phyloP scores from a whole-genome alignment of 768 basidiomycete genomes.

The Suillus subalutaceus region DNA sequence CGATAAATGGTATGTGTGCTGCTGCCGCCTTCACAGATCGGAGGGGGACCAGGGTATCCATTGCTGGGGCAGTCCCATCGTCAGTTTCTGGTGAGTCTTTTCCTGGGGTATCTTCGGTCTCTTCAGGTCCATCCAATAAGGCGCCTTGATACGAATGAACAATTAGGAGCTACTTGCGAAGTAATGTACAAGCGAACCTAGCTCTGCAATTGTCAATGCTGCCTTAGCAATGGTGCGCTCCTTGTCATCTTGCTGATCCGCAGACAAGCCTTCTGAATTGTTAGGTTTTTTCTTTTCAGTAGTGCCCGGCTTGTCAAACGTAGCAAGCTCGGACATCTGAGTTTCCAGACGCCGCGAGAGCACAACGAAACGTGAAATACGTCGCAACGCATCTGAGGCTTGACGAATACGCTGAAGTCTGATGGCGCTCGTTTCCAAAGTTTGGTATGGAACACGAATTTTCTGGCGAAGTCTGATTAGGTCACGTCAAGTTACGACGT shows the following conservation, averaged over 20 bases:
- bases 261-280: slow-evolving; percentile 7
- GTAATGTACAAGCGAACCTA: slow-evolving; percentile 51
- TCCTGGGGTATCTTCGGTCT: slow-evolving; percentile 3
- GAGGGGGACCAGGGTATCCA: slow-evolving; percentile 51
- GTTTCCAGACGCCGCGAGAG: slow-evolving; percentile 80
- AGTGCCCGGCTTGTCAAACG: slow-evolving; percentile 9
- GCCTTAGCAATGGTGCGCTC: slow-evolving; percentile 92
- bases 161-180: background rate
- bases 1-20: slow-evolving; percentile 70
- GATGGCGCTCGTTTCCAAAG: slow-evolving; percentile 68
- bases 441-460: slow-evolving; percentile 82
- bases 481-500: slow-evolving; percentile 8
- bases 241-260: slow-evolving; percentile 70
- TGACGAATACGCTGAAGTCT: slow-evolving; percentile 80
- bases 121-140: slow-evolving; percentile 49
- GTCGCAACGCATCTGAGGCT: slow-evolving; percentile 81
- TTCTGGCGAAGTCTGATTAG: slow-evolving; percentile 73
- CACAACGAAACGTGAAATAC: slow-evolving; percentile 83
- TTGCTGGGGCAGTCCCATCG: slow-evolving; percentile 20
- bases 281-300: background rate
- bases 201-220: slow-evolving; percentile 91
- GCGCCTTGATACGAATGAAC: slow-evolving; percentile 40
- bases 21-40: slow-evolving; percentile 75
- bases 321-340: slow-evolving; percentile 76
- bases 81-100: slow-evolving; percentile 5